These are phyloP conservation scores for Suillus spraguei DNA, from an alignment of 768 basidiomycete species.

Conservation along the genomic window DNA sequence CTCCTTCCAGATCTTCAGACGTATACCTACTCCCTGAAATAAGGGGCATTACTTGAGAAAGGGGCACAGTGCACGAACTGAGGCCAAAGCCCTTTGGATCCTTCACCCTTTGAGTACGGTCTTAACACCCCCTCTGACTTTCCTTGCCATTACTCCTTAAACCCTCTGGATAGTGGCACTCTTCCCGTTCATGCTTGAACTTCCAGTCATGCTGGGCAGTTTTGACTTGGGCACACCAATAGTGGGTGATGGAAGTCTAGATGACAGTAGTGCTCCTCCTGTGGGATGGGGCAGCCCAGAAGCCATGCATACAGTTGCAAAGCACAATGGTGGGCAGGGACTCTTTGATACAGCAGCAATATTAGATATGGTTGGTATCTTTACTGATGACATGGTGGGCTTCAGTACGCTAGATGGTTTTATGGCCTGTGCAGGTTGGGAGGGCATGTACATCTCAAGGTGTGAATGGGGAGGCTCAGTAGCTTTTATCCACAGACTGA, in stretches of 20 bases:
- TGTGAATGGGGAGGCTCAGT: background rate
- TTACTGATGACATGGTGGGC: conserved; percentile 4
- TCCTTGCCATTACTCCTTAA: background rate
- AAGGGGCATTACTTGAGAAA: too few relatives aligned
- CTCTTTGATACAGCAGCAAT: background rate
- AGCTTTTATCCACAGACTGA: conserved; percentile 9
- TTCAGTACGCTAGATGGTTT: conserved; percentile 6
- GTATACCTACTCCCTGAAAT: too few relatives aligned
- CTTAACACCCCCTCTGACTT: too few relatives aligned
- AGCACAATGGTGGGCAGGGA: conserved; percentile 16
- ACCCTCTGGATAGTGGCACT: conserved; percentile 11
- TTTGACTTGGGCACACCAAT: conserved; percentile 14
- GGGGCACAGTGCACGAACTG: too few relatives aligned
- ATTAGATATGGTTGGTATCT: conserved; percentile 3
- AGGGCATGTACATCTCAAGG: background rate
- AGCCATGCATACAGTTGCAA: conserved; percentile 4
- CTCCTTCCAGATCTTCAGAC: too few relatives aligned
- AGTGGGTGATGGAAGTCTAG: conserved; percentile 16
- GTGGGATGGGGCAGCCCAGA: conserved; percentile 15
- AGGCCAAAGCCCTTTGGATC: too few relatives aligned
- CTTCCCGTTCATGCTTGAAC: conserved; percentile 11
- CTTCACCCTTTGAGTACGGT: too few relatives aligned
- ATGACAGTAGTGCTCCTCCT: conserved; percentile 1
- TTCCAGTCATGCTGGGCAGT: background rate
- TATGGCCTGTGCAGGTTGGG: background rate